Evolutionary conservation across 352 stramenopile species (phyloP).

Genomic region (Labyrinthula sp.): DNA sequence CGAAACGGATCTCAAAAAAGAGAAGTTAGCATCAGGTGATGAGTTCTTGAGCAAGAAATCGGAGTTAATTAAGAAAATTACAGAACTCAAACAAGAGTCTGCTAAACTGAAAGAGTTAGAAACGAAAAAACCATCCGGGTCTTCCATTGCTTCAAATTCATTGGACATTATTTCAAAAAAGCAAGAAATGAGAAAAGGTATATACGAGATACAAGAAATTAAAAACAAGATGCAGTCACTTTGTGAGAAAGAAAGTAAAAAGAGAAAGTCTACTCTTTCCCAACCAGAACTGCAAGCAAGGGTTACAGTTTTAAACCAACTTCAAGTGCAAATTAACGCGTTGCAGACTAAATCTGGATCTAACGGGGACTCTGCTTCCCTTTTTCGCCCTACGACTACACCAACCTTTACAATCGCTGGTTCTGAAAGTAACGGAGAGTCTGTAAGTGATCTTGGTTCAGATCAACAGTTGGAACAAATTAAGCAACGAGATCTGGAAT

Average conservation of each 20-base stretch:
- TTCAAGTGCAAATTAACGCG: constrained; percentile 13
- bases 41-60: constrained; percentile 12
- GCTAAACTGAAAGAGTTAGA: background rate
- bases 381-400: background rate
- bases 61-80: constrained; percentile 15
- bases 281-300: constrained; percentile 14
- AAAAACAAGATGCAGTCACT: constrained; percentile 24
- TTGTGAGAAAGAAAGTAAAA: constrained; percentile 10
- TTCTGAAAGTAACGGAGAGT: constrained; percentile 6
- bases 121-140: no score
- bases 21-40: constrained; percentile 11
- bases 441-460: background rate
- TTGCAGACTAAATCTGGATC: background rate
- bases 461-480: constrained; percentile 24
- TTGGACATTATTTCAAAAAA: background rate
- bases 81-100: constrained; percentile 5
- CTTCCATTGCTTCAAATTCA: no score
- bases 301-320: constrained; percentile 9
- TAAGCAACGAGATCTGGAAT: constrained; percentile 6
- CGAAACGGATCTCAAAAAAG: constrained; percentile 5
- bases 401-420: constrained; percentile 7
- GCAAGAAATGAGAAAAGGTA: background rate
- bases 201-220: constrained; percentile 13
- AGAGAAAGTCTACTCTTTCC: constrained; percentile 8
- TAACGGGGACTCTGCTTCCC: background rate